Evolutionary conservation across 169 alveolate genomes (phyloP), one percentile per base, ranked within the genome.

Genomic region (Cyclospora cayetanensis): DNA sequence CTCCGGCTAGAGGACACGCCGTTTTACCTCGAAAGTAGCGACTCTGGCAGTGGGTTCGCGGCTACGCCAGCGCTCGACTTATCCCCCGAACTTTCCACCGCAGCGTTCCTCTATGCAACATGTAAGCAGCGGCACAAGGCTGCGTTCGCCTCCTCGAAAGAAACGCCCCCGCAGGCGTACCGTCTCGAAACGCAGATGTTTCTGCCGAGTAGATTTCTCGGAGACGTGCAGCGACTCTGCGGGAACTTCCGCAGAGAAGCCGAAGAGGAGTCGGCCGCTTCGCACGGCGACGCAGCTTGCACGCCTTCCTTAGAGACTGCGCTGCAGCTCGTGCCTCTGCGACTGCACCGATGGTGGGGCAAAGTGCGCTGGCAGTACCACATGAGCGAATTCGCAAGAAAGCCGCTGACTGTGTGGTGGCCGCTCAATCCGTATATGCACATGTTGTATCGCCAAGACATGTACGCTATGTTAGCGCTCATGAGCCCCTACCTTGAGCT

Each of bases 291-390:
- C n/a, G n/a, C n/a, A n/a, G n/a, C 41, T 0, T 77, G 87, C 27
- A 2, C 43, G 20, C 92, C 92, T n/a, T 34, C 92, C 12, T 50
- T 86, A 11, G 86, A 43, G 50, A 50, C 52, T 1, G 92, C 83
- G 12, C 53, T 86, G 60, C 85, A 35, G 37, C 43, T 70, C 25
- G 11, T 55, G 42, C 85, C 79, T 7, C 29, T 74, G 86, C 52
- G 92, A 34, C 85, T 86, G 85, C 55, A 86, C 43, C 41, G 46
- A 0, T 86, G 85, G 86, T 86, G 92, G 92, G 92, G 76, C 11
- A 27, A 55, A 1, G 85, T 50, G 4, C 72, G 92, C 22, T 86
- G 92, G 92, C 85, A 42, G 92, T 86, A 86, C n/a, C 92, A 86
- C 60, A 34, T 55, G 86, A 31, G 86, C 0, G 92, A 86, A 55